These are phyloP conservation scores for Pseudomicrostroma phylloplanum DNA, from an alignment of 1,284 basidiomycete species.

Conservation along the genomic window DNA sequence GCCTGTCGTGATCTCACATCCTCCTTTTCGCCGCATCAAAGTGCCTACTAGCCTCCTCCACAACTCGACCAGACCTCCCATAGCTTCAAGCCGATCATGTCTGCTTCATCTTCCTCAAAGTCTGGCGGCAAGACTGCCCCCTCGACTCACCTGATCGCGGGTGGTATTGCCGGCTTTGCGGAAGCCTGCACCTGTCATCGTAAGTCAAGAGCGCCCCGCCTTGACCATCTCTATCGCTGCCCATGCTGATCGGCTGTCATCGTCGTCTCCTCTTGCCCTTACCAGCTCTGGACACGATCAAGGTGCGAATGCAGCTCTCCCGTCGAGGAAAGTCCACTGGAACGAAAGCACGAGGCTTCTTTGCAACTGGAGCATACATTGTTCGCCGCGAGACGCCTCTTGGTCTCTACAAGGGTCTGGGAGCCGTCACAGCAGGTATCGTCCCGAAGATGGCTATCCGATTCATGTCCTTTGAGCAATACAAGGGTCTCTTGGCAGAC, in stretches of 20 bases:
- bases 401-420: slow-evolving; percentile 95
- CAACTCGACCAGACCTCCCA: no score
- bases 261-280: neutral
- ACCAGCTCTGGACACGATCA: slow-evolving; percentile 76
- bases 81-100: no score
- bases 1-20: no score
- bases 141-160: slow-evolving; percentile 49
- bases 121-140: slow-evolving; percentile 34
- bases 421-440: slow-evolving; percentile 86
- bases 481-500: slow-evolving; percentile 77
- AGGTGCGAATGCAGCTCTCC: slow-evolving; percentile 86
- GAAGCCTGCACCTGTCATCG: slow-evolving; percentile 50
- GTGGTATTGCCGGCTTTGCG: slow-evolving; percentile 50
- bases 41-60: no score
- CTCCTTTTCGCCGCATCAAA: no score
- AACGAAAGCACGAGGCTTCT: slow-evolving; percentile 73
- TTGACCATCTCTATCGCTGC: neutral
- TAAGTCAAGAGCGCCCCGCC: slow-evolving; percentile 18
- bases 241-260: neutral
- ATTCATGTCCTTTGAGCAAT: slow-evolving; percentile 93
- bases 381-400: slow-evolving; percentile 84
- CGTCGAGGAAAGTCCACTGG: slow-evolving; percentile 34
- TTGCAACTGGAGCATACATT: slow-evolving; percentile 86
- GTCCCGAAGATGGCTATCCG: slow-evolving; percentile 99
- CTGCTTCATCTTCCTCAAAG: no score